These are phyloP conservation scores for Nectriaceae sp. DNA, from an alignment of 2,329 filamentous ascomycete species.

Conservation along the genomic window DNA sequence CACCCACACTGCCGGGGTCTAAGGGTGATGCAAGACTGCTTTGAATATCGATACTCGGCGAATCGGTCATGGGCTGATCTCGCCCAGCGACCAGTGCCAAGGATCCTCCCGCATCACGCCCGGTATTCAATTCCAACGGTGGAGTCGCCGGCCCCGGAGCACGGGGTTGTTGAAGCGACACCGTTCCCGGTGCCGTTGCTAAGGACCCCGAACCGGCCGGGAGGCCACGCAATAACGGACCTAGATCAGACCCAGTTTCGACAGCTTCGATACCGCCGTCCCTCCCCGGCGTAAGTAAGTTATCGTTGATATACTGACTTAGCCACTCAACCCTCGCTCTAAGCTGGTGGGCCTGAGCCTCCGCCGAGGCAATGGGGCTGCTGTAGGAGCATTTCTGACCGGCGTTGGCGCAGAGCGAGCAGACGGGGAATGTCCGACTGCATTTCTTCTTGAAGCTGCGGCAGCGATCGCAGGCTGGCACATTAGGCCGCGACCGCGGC, in stretches of 20 bases:
- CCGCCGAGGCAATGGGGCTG: conserved; percentile 34
- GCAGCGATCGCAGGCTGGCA: conserved; percentile 42
- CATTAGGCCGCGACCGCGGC: conserved; percentile 10
- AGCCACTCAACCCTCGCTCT: conserved; percentile 44
- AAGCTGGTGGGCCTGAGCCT: conserved; percentile 37
- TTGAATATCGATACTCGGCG: conserved; percentile 13
- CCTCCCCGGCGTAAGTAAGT: conserved; percentile 23
- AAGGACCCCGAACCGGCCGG: neutral
- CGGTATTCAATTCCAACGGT: conserved; percentile 12
- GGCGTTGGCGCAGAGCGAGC: conserved; percentile 41
- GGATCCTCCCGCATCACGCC: conserved; percentile 6
- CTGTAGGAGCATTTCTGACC: conserved; percentile 40
- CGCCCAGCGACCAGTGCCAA: conserved; percentile 7
- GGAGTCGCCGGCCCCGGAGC: conserved; percentile 16
- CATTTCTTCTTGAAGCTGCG: conserved; percentile 49
- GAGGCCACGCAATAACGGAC: neutral
- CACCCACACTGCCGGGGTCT: conserved; percentile 21
- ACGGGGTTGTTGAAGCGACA: conserved; percentile 14
- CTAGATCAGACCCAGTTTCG: conserved; percentile 39
- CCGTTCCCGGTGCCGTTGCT: conserved; percentile 5
- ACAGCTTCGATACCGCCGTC: conserved; percentile 33
- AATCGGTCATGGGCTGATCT: conserved; percentile 10
- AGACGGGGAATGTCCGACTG: conserved; percentile 42
- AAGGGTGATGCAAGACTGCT: conserved; percentile 13
- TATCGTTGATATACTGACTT: conserved; percentile 37